A percentile compares a stretch with the other conserved stretches of the same genome.
phyloP scores from a whole-genome alignment of 2,329 filamentous ascomycete genomes.

The Colletotrichum abscissum region DNA sequence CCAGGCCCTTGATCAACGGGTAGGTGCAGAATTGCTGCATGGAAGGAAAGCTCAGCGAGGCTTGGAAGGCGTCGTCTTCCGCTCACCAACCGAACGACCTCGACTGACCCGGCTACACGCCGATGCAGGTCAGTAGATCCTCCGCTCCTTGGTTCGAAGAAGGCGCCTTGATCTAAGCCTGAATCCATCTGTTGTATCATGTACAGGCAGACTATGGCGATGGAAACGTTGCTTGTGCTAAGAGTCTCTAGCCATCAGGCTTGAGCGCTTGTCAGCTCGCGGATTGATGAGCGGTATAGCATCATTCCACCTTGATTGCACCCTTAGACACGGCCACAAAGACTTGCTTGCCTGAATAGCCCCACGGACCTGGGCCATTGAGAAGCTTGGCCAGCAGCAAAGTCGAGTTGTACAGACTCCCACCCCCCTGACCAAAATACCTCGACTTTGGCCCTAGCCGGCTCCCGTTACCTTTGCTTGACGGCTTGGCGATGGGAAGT shows the following conservation, averaged over 20 bases:
- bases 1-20: constrained; percentile 57
- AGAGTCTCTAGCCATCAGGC: neutral
- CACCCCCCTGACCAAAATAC: constrained; percentile 19
- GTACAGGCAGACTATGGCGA: neutral
- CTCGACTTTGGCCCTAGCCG: constrained; percentile 12
- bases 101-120: constrained; percentile 22
- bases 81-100: constrained; percentile 21
- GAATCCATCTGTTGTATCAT: constrained; percentile 17
- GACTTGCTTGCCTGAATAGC: constrained; percentile 30
- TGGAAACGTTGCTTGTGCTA: neutral
- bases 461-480: constrained; percentile 20
- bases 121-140: constrained; percentile 29
- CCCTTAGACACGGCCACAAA: constrained; percentile 24
- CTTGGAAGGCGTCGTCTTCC: constrained; percentile 31
- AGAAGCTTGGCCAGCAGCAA: constrained; percentile 27
- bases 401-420: constrained; percentile 24
- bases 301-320: constrained; percentile 17
- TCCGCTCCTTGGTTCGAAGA: constrained; percentile 8
- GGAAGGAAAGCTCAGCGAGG: constrained; percentile 48
- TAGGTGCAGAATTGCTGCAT: constrained; percentile 61
- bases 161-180: constrained; percentile 3
- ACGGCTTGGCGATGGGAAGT: constrained; percentile 33
- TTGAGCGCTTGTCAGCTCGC: neutral
- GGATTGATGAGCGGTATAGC: constrained; percentile 14
- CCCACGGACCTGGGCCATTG: constrained; percentile 30